Conservation (phyloP, 2,329 filamentous ascomycete species). For the Triangularia verruculosa region DNA sequence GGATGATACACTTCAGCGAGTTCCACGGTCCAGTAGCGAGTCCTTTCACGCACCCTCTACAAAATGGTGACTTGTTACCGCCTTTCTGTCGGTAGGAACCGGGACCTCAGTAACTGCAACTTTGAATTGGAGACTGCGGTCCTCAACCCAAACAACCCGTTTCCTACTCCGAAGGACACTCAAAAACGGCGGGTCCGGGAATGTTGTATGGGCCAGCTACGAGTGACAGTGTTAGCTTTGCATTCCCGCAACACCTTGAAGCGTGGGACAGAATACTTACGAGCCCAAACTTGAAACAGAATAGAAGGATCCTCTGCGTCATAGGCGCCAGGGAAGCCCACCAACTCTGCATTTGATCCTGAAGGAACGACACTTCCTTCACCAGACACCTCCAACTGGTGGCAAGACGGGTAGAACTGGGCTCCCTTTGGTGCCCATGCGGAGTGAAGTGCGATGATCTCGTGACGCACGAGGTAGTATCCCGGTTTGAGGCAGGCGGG, state of each 20-base stretch:
- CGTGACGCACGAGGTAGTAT: conserved; percentile 44
- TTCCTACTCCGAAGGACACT: background rate
- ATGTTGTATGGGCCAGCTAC: conserved; percentile 5
- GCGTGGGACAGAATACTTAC: background rate
- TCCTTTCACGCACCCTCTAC: too few species aligned
- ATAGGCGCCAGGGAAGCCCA: conserved; percentile 15
- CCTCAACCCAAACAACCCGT: background rate
- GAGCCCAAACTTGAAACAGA: conserved; percentile 12
- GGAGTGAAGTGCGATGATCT: conserved; percentile 45
- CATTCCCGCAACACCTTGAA: background rate
- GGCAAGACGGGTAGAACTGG: conserved; percentile 46
- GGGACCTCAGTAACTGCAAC: too few species aligned
- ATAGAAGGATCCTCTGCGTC: conserved; percentile 9
- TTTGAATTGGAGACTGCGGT: too few species aligned
- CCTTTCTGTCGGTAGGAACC: too few species aligned
- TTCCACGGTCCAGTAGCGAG: too few species aligned
- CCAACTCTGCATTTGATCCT: background rate
- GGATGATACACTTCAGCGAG: too few species aligned
- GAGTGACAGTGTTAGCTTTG: background rate
- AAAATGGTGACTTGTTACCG: too few species aligned
- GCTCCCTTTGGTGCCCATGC: conserved; percentile 39
- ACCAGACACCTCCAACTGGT: conserved; percentile 43
- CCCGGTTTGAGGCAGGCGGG: conserved; percentile 32
- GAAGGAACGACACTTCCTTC: conserved; percentile 41
- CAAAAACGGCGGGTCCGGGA: conserved; percentile 3